phyloP scores from a whole-genome alignment of 805 yeast species.

The Kodamaea neixiangensis region DNA sequence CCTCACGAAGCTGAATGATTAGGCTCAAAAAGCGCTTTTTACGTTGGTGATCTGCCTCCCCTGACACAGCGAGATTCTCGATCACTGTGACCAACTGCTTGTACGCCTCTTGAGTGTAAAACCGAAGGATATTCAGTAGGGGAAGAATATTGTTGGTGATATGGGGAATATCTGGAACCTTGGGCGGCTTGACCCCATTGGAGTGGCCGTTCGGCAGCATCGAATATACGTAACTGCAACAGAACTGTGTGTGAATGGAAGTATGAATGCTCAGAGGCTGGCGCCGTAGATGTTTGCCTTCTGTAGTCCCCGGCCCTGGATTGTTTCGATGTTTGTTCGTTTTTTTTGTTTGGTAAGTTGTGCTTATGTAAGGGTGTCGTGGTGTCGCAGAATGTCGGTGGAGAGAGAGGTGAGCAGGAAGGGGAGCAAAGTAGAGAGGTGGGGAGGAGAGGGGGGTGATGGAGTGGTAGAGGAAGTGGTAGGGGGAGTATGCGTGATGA shows the following conservation, averaged over 20 bases:
- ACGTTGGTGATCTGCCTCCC: conserved; percentile 55
- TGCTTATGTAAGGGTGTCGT: too few relatives aligned
- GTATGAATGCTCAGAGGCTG: neutral
- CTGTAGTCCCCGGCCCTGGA: neutral
- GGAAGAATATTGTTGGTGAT: conserved; percentile 71
- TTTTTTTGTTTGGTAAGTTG: conserved; percentile 2
- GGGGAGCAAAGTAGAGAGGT: neutral
- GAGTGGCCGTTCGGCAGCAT: conserved; percentile 8
- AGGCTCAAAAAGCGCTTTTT: conserved; percentile 70
- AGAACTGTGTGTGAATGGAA: neutral
- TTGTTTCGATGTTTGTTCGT: neutral
- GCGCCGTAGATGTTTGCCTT: neutral
- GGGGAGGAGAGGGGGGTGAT: neutral
- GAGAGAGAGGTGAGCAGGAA: too few relatives aligned
- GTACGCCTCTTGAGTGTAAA: conserved; percentile 61
- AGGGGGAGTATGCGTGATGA: neutral
- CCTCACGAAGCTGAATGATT: conserved; percentile 74
- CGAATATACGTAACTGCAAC: neutral
- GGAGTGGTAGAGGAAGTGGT: neutral
- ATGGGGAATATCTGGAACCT: conserved; percentile 60
- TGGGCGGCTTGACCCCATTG: conserved; percentile 8
- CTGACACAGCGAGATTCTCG: conserved; percentile 54
- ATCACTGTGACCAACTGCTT: conserved; percentile 61
- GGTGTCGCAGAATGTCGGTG: too few relatives aligned
- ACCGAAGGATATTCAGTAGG: conserved; percentile 56